phyloP scores from a whole-genome alignment of 1,284 basidiomycete genomes.

The Ustilago bromivora region DNA sequence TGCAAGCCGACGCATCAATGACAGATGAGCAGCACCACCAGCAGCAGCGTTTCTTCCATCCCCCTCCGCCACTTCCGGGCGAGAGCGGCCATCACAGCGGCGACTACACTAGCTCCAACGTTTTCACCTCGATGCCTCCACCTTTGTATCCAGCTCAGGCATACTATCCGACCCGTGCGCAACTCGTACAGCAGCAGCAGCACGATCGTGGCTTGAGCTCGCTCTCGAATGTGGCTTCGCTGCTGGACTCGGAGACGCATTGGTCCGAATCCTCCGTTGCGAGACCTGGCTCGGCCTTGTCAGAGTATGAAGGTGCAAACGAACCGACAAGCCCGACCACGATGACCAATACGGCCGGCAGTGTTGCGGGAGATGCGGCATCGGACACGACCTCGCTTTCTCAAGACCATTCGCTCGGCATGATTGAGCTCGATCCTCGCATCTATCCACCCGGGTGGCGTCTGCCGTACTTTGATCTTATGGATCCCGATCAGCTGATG shows the following conservation, averaged over 20 bases:
- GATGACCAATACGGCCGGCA: constrained; percentile 11
- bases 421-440: constrained; percentile 20
- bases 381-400: constrained; percentile 13
- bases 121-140: constrained; percentile 28
- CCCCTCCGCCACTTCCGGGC: not conserved
- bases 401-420: constrained; percentile 12
- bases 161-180: constrained; percentile 24
- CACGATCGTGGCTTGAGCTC: constrained; percentile 22
- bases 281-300: constrained; percentile 5
- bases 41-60: not conserved
- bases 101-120: constrained; percentile 7
- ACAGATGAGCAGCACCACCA: constrained; percentile 1
- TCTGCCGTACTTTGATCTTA: constrained; percentile 27
- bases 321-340: constrained; percentile 27
- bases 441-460: constrained; percentile 28
- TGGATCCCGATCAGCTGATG: constrained; percentile 34
- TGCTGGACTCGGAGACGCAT: constrained; percentile 16
- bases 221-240: constrained; percentile 26
- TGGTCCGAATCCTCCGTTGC: constrained; percentile 16
- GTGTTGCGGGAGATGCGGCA: constrained; percentile 12
- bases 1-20: not conserved
- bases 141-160: constrained; percentile 37
- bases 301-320: constrained; percentile 10
- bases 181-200: constrained; percentile 22
- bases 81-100: not conserved